Evolutionary conservation across 148 eudicot genomes (phyloP).

Genomic region (Vaccinium vitisidaea): DNA sequence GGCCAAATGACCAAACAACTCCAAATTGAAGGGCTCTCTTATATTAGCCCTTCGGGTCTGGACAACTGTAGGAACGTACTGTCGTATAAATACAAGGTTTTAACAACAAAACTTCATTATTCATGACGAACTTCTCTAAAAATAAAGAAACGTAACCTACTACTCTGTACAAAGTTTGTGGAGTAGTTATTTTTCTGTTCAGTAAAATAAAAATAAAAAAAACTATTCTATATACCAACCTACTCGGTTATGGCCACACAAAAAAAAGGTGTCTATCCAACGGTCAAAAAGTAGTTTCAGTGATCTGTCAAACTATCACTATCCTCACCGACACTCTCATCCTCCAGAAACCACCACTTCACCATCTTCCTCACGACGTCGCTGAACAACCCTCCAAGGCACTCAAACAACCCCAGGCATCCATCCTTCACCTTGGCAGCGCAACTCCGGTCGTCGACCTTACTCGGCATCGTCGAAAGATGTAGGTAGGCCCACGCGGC

Average conservation of each 20-base stretch:
- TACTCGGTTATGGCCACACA: background rate
- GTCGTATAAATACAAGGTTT: too few relatives aligned
- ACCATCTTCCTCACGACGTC: conserved; percentile 6
- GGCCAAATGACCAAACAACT: too few relatives aligned
- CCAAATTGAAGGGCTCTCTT: too few relatives aligned
- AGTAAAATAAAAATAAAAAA: background rate
- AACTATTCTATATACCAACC: background rate
- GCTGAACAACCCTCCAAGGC: conserved; percentile 27
- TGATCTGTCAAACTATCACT: background rate
- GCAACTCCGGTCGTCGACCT: conserved; percentile 4
- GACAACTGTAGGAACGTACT: too few relatives aligned
- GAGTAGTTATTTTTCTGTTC: too few relatives aligned
- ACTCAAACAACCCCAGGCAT: conserved; percentile 23
- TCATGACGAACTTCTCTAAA: too few relatives aligned
- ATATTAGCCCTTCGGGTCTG: too few relatives aligned
- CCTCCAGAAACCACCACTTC: background rate
- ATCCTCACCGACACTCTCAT: background rate
- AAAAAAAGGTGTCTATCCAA: background rate
- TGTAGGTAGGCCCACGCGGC: conserved; percentile 50
- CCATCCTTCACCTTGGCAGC: conserved; percentile 20
- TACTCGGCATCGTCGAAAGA: conserved; percentile 22
- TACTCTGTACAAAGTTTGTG: too few relatives aligned
- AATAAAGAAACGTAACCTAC: too few relatives aligned
- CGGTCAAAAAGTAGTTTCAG: conserved; percentile 14
- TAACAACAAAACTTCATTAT: too few relatives aligned